Evolutionary conservation across 148 eudicot genomes (phyloP), one percentile per base, ranked within the genome.

Genomic region (Suaeda aralocaspica): DNA sequence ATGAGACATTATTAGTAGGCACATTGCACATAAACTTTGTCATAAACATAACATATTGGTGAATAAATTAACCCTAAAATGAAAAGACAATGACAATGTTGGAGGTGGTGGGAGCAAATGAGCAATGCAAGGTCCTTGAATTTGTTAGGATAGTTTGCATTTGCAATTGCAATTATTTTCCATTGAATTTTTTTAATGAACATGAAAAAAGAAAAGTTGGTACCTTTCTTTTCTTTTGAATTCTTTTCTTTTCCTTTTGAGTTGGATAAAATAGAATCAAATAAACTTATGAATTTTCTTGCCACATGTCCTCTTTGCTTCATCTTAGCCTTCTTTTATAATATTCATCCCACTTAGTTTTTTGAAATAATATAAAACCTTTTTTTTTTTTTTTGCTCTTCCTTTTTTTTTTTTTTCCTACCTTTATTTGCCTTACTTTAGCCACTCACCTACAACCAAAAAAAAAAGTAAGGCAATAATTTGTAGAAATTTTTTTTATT

Each of bases 81-180:
- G 59, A 30, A 49, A n/a, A 24, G 58, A 60, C 44, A 60, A 16
- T 46, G 67, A 71, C 46, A 60, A 16, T 49, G 46, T 25, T 10
- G 50, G 44, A 14, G n/a, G 63, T 69, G 74, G 73, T 69, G 69
- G 74, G 68, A 62, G 8, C 41, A 4, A 3, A n/a, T 4, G 41
- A 36, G 41, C 41, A 36, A 36, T 3, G 65, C 78, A 69, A 69
- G 44, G 64, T 42, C 55, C 24, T 42, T 30, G 64, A 8, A 4
- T 8, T 36, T 36, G 53, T n/a, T 66, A 34, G 67, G 33, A 21
- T 41, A 22, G 10, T 28, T 56, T 36, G 18, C 7, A n/a, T 45
- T 13, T 16, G 22, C 79, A 76, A 67, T 13, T 16, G 22, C 79
- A 76, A 67, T 77, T 46, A 67, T 77, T 42, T 49, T 60, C 9